Evolutionary conservation across 306 rosid species (phyloP).

Genomic region (Malus asiatica): DNA sequence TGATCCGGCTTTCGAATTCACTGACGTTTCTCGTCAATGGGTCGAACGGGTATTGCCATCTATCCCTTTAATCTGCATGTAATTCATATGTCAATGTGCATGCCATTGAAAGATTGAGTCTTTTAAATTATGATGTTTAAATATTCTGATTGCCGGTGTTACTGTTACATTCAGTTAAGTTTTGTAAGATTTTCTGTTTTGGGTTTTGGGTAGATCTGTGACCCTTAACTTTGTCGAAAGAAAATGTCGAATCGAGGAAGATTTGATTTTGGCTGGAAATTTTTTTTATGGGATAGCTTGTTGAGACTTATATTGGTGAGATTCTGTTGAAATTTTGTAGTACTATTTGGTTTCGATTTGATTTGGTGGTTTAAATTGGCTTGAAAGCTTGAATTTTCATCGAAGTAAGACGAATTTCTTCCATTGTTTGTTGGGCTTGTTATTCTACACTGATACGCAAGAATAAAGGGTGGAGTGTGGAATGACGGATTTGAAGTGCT

Average conservation of each 20-base stretch:
- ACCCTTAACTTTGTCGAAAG: neutral
- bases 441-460: neutral
- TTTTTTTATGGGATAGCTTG: neutral
- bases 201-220: neutral
- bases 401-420: neutral
- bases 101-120: neutral
- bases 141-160: neutral
- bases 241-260: neutral
- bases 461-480: too few relatives aligned
- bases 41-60: slow-evolving; percentile 23
- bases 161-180: neutral
- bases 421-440: too few relatives aligned
- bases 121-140: neutral
- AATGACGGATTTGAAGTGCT: neutral
- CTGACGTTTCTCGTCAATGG: slow-evolving; percentile 46
- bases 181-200: neutral
- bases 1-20: slow-evolving; percentile 44
- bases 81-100: neutral
- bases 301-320: neutral
- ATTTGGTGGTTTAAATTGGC: neutral
- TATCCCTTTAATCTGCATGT: neutral
- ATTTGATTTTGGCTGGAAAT: neutral
- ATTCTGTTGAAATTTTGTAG: neutral
- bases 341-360: neutral
- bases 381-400: neutral